Base-by-base conservation (phyloP, 2,329 filamentous ascomycete genomes). In the Botrytis aclada region DNA sequence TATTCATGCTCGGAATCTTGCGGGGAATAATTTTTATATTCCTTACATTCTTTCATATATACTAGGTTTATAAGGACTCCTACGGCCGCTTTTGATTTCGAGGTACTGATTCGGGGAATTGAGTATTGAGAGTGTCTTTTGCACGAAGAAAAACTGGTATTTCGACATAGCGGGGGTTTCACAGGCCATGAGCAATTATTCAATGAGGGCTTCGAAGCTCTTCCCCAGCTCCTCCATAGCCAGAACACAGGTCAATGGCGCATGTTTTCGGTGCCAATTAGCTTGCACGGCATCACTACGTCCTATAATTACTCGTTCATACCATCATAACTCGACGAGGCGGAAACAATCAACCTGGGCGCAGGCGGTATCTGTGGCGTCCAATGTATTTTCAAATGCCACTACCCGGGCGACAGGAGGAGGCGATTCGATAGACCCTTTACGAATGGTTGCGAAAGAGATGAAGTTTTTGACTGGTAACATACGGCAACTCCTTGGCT, bases 401-500 rank as follows among this genome's bases (percentile, higher is more conserved):
- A 86, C 91, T 74, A 81, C 83, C 65, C 88, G 77, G 86, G 88
- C 77, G 85, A 75, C 88, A 72, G 85, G 88, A 75, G 89, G 90
- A 77, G 88, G 88, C 73, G 89, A 97, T 84, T 88, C 90, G 75
- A 89, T 97, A 79, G 95, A 98, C 82, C 95, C 95, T 47, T 87
- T 98, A 80, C 89, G 93, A 75, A 92, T 93, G 47, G 95, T 98
- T 47, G 95, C 93, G 75, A 97, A 97, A 84, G 95, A 98, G 86
- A 93, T 99, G 90, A 96, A 97, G 83, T 97, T 95, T 79, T 84
- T 98, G 80, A 97, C 93, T 18, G 94, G 94, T 71, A 97, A 98
- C 79, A 97, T 98, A 82, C 88, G 93, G 74, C 93, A 97, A 81
- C 86, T 98, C n/a, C 85, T 98, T 25, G 95, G 95, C 9, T 98